These are phyloP conservation scores for Rutstroemia sp. DNA, from an alignment of 2,329 filamentous ascomycete species.

Conservation along the genomic window DNA sequence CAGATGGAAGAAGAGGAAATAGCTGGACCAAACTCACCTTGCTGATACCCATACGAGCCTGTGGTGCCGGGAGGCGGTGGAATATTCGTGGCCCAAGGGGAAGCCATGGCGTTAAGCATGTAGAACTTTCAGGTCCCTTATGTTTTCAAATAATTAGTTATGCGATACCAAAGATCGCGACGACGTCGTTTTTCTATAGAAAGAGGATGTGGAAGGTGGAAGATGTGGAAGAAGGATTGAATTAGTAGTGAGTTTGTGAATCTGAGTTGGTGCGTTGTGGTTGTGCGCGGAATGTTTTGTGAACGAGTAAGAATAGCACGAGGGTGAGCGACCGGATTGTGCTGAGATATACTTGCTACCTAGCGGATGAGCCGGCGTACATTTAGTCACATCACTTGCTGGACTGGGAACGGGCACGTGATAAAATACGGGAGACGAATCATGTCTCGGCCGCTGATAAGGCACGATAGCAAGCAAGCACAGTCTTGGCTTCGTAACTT, in stretches of 20 bases:
- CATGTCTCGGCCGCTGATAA: not conserved
- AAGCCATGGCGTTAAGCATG: constrained; percentile 26
- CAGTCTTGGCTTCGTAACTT: not conserved
- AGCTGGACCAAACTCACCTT: constrained; percentile 21
- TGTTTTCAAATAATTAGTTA: constrained; percentile 21
- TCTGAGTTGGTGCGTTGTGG: not conserved
- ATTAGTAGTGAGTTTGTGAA: not conserved
- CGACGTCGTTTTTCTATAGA: not conserved
- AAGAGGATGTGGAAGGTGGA: not conserved
- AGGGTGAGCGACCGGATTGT: too few species aligned
- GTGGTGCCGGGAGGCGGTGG: constrained; percentile 36
- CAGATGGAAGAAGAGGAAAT: not conserved
- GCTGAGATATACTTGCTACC: not conserved
- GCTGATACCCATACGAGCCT: constrained; percentile 22
- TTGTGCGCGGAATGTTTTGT: constrained; percentile 1
- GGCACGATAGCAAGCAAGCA: not conserved
- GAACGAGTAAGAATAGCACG: not conserved
- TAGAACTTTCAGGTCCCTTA: constrained; percentile 13
- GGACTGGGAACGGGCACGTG: too few species aligned
- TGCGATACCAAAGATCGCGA: constrained; percentile 12
- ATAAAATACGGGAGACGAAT: not conserved
- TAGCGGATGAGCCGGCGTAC: constrained; percentile 2
- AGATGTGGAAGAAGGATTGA: not conserved
- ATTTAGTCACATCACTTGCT: not conserved
- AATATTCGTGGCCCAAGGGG: constrained; percentile 25